Evolutionary conservation across 441 rosid species (phyloP).

Genomic region (Iberis amara): DNA sequence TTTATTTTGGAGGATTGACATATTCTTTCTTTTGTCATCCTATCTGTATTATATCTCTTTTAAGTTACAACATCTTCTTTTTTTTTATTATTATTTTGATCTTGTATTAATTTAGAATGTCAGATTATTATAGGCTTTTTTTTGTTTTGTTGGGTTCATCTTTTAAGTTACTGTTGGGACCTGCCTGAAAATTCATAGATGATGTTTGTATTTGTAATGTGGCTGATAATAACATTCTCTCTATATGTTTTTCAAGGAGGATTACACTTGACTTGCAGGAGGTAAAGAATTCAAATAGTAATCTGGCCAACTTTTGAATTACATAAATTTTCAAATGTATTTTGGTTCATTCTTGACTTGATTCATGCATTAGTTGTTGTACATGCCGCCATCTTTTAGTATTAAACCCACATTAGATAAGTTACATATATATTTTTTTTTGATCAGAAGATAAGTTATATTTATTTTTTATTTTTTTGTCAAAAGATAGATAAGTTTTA

Average conservation of each 20-base stretch:
- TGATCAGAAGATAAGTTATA: no score
- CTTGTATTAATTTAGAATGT: not conserved
- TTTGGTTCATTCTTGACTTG: no score
- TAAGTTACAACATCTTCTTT: not conserved
- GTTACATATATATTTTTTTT: no score
- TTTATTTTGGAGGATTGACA: slow-evolving; percentile 23
- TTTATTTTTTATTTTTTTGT: no score
- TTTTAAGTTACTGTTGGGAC: slow-evolving; percentile 12
- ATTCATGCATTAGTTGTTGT: no score
- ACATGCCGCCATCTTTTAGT: no score
- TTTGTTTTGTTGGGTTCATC: slow-evolving; percentile 8
- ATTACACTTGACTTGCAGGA: no score
- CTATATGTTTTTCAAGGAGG: slow-evolving; percentile 24
- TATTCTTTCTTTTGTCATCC: slow-evolving; percentile 29
- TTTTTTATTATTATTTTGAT: not conserved
- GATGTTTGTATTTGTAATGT: slow-evolving; percentile 32
- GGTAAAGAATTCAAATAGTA: no score
- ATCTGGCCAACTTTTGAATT: no score
- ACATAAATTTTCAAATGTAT: no score
- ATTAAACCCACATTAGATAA: no score
- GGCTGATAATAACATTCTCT: slow-evolving; percentile 29
- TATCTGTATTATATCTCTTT: slow-evolving; percentile 24
- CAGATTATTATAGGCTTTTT: not conserved
- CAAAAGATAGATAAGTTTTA: no score
- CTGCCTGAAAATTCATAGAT: slow-evolving; percentile 26